These are phyloP conservation scores for Cladosporium sp. DNA, from an alignment of 2,329 filamentous ascomycete genomes.

Conservation along the genomic window DNA sequence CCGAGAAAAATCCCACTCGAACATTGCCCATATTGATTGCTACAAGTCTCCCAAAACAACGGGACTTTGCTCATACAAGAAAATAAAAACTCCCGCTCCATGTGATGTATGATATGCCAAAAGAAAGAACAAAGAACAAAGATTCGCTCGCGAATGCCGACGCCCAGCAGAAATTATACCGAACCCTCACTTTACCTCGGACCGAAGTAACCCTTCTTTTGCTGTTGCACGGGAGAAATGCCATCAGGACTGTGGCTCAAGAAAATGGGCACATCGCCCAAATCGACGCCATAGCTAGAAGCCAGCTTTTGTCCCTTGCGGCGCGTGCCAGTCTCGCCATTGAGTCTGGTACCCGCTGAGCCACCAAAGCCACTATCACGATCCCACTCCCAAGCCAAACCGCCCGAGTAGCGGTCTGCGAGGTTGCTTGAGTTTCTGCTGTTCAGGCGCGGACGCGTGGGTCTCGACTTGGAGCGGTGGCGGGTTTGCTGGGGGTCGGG, in stretches of 20 bases:
- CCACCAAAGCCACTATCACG: slow-evolving; percentile 31
- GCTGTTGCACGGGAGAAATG: background rate
- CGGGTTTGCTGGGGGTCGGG: background rate
- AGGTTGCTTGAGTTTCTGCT: slow-evolving; percentile 6
- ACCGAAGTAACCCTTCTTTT: slow-evolving; percentile 4
- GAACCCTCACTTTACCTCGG: background rate
- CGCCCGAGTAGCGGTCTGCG: slow-evolving; percentile 33
- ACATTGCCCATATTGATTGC: too few relatives aligned
- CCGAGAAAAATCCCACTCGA: too few relatives aligned
- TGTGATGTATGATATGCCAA: too few relatives aligned
- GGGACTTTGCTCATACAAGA: too few relatives aligned
- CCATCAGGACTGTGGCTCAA: slow-evolving; percentile 18
- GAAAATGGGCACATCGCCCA: slow-evolving; percentile 38
- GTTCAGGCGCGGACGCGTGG: slow-evolving; percentile 1
- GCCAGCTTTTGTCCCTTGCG: slow-evolving; percentile 32
- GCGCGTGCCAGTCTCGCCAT: slow-evolving; percentile 20
- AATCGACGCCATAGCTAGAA: slow-evolving; percentile 33
- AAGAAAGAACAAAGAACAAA: too few relatives aligned
- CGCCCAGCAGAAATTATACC: too few relatives aligned
- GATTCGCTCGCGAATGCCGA: too few relatives aligned
- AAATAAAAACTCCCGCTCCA: too few relatives aligned
- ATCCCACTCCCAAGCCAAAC: slow-evolving; percentile 34
- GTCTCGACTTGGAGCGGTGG: background rate
- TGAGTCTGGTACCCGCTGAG: slow-evolving; percentile 33
- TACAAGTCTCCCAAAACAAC: too few relatives aligned